Conservation (phyloP, 257 asterid species). For the Solanum pinnatisectum region DNA sequence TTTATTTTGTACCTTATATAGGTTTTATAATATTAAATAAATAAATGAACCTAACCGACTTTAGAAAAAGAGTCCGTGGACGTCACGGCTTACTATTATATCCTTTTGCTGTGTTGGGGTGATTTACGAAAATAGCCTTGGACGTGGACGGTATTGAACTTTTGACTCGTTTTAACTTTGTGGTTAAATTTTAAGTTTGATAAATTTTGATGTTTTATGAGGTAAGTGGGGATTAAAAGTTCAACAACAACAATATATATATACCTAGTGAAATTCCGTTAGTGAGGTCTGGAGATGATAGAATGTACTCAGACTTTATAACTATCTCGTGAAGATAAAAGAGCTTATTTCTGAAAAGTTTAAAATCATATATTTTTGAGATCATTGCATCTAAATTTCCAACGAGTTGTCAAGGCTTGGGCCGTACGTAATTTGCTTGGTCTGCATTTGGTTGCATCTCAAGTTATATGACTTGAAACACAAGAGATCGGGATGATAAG, state of each 20-base stretch:
- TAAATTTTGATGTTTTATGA: neutral
- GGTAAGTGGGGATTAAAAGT: neutral
- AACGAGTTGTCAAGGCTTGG: neutral
- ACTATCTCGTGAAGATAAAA: fast-evolving
- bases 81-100: neutral
- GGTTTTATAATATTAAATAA: neutral
- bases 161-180: neutral
- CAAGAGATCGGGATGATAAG: neutral
- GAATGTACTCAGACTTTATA: fast-evolving
- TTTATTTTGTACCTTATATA: neutral
- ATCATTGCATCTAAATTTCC: neutral
- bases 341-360: no score
- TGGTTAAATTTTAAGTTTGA: neutral
- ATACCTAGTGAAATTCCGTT: no score
- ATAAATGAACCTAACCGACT: neutral
- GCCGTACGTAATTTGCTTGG: neutral
- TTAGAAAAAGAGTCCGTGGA: neutral
- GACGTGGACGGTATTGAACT: neutral
- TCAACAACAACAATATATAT: no score
- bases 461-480: neutral
- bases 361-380: neutral
- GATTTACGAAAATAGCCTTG: neutral
- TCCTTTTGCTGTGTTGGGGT: neutral
- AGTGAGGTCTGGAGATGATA: no score
- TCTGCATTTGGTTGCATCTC: neutral